Evolutionary conservation across 169 alveolate genomes (phyloP).

Genomic region (Plasmodium reichenowi): DNA sequence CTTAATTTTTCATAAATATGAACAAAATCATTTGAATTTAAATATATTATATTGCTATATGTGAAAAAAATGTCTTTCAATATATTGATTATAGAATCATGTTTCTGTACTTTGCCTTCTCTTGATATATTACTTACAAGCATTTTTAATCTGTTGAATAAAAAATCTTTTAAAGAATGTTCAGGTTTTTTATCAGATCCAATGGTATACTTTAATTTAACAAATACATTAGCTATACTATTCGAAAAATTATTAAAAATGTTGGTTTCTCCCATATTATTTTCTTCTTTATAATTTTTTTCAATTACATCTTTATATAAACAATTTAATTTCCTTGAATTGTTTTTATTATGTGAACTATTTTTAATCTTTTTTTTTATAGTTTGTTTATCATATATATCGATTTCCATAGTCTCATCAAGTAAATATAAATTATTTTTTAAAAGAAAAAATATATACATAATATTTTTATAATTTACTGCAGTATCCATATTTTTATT

Average conservation of each 20-base stretch:
- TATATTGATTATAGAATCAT: conserved; percentile 39
- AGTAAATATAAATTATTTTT: conserved; percentile 34
- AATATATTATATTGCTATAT: conserved; percentile 57
- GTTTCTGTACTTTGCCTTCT: not conserved
- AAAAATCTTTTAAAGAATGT: conserved; percentile 67
- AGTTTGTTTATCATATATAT: conserved; percentile 37
- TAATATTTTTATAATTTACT: conserved; percentile 49
- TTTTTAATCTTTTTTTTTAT: conserved; percentile 10
- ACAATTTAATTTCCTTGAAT: conserved; percentile 20
- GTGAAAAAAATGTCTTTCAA: conserved; percentile 68
- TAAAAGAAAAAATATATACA: conserved; percentile 57
- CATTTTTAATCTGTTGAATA: conserved; percentile 46
- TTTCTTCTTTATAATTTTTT: conserved; percentile 50
- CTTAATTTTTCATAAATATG: conserved; percentile 42
- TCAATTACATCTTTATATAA: conserved; percentile 73
- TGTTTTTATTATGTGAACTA: not conserved
- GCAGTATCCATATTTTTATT: conserved; percentile 19
- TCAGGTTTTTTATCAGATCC: conserved; percentile 43
- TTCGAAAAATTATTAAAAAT: not conserved
- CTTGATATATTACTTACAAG: conserved; percentile 7
- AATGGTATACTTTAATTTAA: conserved; percentile 67
- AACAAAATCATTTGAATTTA: conserved; percentile 58
- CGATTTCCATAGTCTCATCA: conserved; percentile 49
- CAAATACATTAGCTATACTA: conserved; percentile 49
- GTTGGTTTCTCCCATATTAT: conserved; percentile 6